phyloP scores from a whole-genome alignment of 257 asterid species.

The Jasminum sambac region DNA sequence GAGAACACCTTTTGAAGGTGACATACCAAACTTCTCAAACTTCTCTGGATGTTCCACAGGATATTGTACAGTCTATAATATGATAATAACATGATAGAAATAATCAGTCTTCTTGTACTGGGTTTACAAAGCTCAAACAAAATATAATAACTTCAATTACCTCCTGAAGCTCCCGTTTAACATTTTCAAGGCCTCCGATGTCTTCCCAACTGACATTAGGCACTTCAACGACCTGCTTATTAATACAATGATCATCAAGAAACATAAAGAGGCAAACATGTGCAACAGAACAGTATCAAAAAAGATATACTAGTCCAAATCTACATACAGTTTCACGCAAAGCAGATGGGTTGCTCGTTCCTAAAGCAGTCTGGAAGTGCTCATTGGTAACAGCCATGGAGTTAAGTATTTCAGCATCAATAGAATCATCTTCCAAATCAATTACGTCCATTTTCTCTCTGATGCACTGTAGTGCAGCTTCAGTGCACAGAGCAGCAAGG shows the following conservation, averaged over 20 bases:
- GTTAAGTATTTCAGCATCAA: constrained; percentile 60
- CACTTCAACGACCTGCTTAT: constrained; percentile 45
- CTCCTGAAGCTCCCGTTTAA: constrained; percentile 56
- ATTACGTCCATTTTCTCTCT: constrained; percentile 67
- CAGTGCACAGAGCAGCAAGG: constrained; percentile 65
- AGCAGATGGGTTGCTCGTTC: constrained; percentile 64
- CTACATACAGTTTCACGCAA: constrained; percentile 53
- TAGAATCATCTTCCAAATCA: constrained; percentile 57
- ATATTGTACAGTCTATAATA: constrained; percentile 64
- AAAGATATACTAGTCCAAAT: neutral
- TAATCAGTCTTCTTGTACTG: neutral
- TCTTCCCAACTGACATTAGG: constrained; percentile 52
- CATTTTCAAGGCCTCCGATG: constrained; percentile 51
- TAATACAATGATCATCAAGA: neutral
- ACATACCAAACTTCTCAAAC: constrained; percentile 69
- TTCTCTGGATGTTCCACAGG: constrained; percentile 72
- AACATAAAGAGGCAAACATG: neutral
- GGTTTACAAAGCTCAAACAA: neutral
- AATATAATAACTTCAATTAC: constrained; percentile 19
- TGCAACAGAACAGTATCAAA: neutral
- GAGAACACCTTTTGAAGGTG: constrained; percentile 69
- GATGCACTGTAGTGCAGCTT: constrained; percentile 67
- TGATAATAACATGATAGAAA: neutral
- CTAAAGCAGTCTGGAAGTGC: constrained; percentile 59
- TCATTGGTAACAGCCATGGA: constrained; percentile 63